Base-by-base conservation (phyloP, 345 rosid genomes). In the Dovyalis caffra region DNA sequence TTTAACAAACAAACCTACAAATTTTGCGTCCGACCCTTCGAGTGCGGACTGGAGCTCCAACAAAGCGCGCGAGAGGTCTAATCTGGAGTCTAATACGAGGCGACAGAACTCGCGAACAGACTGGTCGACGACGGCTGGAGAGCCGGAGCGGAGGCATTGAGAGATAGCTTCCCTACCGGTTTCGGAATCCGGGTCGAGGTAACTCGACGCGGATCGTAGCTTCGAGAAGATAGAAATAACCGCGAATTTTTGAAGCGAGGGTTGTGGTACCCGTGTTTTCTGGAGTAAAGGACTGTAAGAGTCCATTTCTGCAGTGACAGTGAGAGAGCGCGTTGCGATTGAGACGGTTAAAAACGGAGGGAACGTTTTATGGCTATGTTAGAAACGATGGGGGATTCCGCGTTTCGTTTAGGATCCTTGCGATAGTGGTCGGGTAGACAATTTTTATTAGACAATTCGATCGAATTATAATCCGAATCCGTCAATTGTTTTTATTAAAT, bases 61-160 rank as follows among this genome's bases (percentile, higher is more conserved):
- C 73, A 94, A 78, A 1, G 87, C 92, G 65, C 84, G 83, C 53
- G 94, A 76, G 61, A 87, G 69, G 64, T 91, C 89, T 51, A 88
- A 32, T 64, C 68, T 81, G 64, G 89, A 86, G 81, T 88, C 92
- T 25, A 78, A 81, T 64, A 92, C 91, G 71, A 94, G 88, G 60
- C 90, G 89, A 82, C 97, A 94, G 53, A 92, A 82, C 87, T 94
- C 98, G 70, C 93, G 93, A 79, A 90, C 95, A 18, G 97, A 80
- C 74, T 94, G 97, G 82, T 94, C 98, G 75, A 88, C 93, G 43
- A 94, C 97, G 38, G 95, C 83, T 35, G 86, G 73, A 12, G 91
- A 90, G 5, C 82, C 14, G 51, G 97, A 90, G 62, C 66, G 81
- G 45, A 94, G 87, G 80, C 98, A 94, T 69, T 80, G 86, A 32